Evolutionary conservation across 2,329 filamentous ascomycete species (phyloP).

Genomic region (Rasamsonia emersonii): DNA sequence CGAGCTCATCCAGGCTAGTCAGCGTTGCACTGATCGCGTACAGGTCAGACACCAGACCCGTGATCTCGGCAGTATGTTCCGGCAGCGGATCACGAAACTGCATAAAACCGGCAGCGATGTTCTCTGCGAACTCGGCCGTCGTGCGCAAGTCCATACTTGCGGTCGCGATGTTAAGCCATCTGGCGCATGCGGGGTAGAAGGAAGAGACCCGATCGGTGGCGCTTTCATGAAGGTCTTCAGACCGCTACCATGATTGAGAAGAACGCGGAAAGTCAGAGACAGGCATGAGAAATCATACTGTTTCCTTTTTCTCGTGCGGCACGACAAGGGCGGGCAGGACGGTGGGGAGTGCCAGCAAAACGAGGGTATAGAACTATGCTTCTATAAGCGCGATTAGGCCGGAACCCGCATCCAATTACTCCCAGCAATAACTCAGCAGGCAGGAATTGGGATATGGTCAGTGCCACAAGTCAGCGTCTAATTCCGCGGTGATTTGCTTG

Average conservation of each 20-base stretch:
- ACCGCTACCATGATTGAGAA: not conserved
- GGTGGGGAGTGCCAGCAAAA: slow-evolving; percentile 4
- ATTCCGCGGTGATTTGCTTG: not conserved
- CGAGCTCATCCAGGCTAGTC: slow-evolving; percentile 38
- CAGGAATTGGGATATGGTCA: no score
- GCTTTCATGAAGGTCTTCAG: not conserved
- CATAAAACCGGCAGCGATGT: slow-evolving; percentile 44
- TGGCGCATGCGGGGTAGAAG: slow-evolving; percentile 5
- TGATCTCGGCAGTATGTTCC: slow-evolving; percentile 44
- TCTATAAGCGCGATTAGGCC: no score
- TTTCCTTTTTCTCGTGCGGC: not conserved
- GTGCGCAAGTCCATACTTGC: slow-evolving; percentile 32
- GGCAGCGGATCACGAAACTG: slow-evolving; percentile 44
- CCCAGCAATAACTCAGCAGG: no score
- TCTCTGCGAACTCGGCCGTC: slow-evolving; percentile 43
- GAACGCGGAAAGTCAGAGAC: not conserved
- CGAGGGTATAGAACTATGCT: no score
- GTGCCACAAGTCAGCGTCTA: no score
- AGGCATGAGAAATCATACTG: not conserved
- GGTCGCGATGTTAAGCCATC: slow-evolving; percentile 16
- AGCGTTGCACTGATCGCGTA: slow-evolving; percentile 46
- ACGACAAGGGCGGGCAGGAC: slow-evolving; percentile 4
- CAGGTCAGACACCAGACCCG: slow-evolving; percentile 45
- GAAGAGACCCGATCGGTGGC: no score
- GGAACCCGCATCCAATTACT: slow-evolving; percentile 1